Evolutionary conservation across 2,329 filamentous ascomycete species (phyloP).

Genomic region (Aspergillus sp.): DNA sequence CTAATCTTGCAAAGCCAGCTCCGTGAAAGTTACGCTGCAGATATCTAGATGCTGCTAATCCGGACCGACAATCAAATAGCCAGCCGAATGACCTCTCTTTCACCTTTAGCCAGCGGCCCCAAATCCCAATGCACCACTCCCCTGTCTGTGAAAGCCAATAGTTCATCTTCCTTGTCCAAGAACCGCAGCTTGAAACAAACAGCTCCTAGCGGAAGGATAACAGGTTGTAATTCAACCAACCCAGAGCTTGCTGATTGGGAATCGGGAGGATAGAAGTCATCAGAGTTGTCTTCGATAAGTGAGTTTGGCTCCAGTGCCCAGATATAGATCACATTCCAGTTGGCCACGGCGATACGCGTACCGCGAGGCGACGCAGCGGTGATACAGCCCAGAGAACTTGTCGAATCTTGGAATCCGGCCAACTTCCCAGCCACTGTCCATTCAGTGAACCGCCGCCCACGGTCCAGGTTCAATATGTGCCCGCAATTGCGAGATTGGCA

Average conservation of each 20-base stretch:
- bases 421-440: constrained; percentile 32
- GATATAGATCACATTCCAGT: constrained; percentile 35
- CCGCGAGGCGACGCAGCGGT: constrained; percentile 28
- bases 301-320: constrained; percentile 34
- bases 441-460: constrained; percentile 29
- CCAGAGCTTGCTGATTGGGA: constrained; percentile 14
- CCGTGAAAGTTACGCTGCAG: neutral
- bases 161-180: constrained; percentile 27
- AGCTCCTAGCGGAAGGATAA: constrained; percentile 26
- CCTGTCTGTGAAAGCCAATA: constrained; percentile 35
- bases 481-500: constrained; percentile 21
- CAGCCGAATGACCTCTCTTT: constrained; percentile 9
- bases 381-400: constrained; percentile 30
- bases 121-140: constrained; percentile 34
- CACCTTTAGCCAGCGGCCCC: constrained; percentile 19
- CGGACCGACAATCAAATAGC: neutral
- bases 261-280: constrained; percentile 25
- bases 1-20: neutral
- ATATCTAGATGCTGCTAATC: neutral
- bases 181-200: constrained; percentile 34
- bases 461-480: constrained; percentile 32
- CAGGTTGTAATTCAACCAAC: constrained; percentile 24
- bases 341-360: constrained; percentile 34
- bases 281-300: constrained; percentile 24
- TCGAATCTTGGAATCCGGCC: constrained; percentile 26